A percentile compares a stretch with the other conserved stretches of the same genome.
These are phyloP conservation scores for Fusarium sp. DNA, from an alignment of 2,329 filamentous ascomycete species.

Conservation along the genomic window DNA sequence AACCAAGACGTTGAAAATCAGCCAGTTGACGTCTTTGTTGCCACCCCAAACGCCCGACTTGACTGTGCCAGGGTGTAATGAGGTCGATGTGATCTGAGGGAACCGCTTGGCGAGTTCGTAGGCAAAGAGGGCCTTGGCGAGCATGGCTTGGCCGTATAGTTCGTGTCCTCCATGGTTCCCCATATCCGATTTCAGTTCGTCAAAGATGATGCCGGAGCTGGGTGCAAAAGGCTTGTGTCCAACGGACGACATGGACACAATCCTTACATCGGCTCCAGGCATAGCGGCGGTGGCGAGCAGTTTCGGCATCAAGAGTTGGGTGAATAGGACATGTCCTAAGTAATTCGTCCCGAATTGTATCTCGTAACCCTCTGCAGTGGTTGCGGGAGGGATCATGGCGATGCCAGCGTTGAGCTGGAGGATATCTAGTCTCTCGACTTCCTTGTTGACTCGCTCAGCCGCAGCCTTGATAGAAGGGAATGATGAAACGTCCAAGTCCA, in stretches of 20 bases:
- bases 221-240: slow-evolving; percentile 5
- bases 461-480: slow-evolving; percentile 6
- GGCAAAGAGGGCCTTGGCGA: not conserved
- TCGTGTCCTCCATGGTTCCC: not conserved
- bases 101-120: not conserved
- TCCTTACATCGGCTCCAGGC: slow-evolving; percentile 10
- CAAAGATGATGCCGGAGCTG: slow-evolving; percentile 1
- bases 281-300: not conserved
- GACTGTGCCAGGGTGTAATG: not conserved
- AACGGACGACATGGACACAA: slow-evolving; percentile 9
- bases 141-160: not conserved
- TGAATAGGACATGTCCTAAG: slow-evolving; percentile 12
- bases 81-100: not conserved
- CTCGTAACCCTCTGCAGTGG: slow-evolving; percentile 11
- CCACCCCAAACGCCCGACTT: not conserved
- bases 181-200: slow-evolving; percentile 6
- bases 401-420: slow-evolving; percentile 13
- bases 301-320: slow-evolving; percentile 15
- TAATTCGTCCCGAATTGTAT: slow-evolving; percentile 17
- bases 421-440: slow-evolving; percentile 3
- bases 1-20: not conserved
- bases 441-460: slow-evolving; percentile 6
- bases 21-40: not conserved
- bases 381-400: not conserved
- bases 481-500: slow-evolving; percentile 8